Evolutionary conservation across 1,284 basidiomycete species (phyloP), one percentile per base, ranked within the genome.

Genomic region (Sparassis latifolia): DNA sequence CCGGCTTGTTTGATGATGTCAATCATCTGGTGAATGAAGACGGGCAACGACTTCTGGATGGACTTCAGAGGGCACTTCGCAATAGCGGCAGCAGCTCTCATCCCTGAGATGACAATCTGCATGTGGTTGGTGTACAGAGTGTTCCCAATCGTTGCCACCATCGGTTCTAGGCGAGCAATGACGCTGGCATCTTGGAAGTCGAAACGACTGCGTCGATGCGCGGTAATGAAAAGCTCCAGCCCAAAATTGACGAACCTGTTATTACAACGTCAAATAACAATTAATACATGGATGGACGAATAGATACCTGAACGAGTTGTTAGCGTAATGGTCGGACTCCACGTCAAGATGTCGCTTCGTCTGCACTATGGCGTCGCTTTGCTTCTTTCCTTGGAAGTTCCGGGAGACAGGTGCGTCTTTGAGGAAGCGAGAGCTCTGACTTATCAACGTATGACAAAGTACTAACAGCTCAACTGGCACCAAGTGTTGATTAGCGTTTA

Each of bases 161-260:
- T 87, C 0, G 92, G 82, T 50, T 96, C 91, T 28, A 99, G 75
- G 41, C 92, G 85, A 9, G 86, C 74, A 45, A 95, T 75, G 44
- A 90, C 77, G 29, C 79, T 72, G 3, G 75, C 60, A 59, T 97
- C 83, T 32, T 82, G 80, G 64, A 96, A 86, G 64, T 96, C 86
- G 61, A 98, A 97, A 33, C 86, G 86, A 56, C 84, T 86, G 9
- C 92, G 81, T 37, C 90, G 83, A 63, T 93, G 83, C 0, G 92
- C 92, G 2, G 92, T 92, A 58, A 89, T 82, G 61, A 99, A 89
- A 9, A 99, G 74, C 54, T 99, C 95, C 27, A 99, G 76, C 45
- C 97, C 97, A 57, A 99, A 93, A 2, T 82, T 80, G 44, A 98
- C 84, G 60, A 99, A 99, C 49, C 92, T 94, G 64, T 65, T 61